phyloP scores from a whole-genome alignment of 148 eudicot species.

The Oxyria digyna region DNA sequence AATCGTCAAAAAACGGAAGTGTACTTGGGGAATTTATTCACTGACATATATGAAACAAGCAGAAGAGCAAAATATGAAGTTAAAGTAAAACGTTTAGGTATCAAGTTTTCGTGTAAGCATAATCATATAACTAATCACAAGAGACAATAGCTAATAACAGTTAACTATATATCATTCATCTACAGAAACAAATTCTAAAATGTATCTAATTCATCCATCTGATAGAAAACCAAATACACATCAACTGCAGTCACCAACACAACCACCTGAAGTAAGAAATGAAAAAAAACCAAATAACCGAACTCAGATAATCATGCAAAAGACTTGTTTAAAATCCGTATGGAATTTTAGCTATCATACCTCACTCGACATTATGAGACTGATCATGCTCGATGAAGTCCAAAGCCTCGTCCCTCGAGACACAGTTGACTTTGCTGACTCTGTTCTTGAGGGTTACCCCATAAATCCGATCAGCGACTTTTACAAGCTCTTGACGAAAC shows the following conservation, averaged over 20 bases:
- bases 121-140: not conserved
- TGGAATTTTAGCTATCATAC: slow-evolving; percentile 12
- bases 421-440: slow-evolving; percentile 70
- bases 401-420: slow-evolving; percentile 68
- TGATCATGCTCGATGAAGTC: slow-evolving; percentile 88
- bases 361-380: slow-evolving; percentile 58
- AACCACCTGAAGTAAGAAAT: not conserved
- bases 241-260: not conserved
- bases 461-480: slow-evolving; percentile 92
- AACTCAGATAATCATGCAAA: not conserved
- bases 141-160: not conserved
- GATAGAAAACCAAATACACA: not conserved
- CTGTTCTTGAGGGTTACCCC: slow-evolving; percentile 85
- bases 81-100: not conserved
- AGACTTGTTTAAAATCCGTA: not conserved
- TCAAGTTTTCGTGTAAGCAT: no score
- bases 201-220: not conserved
- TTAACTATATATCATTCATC: not conserved
- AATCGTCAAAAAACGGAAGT: no score
- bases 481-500: slow-evolving; percentile 83
- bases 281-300: not conserved
- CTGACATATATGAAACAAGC: not conserved
- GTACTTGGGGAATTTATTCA: no score
- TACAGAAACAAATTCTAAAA: not conserved
- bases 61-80: not conserved